Base-by-base conservation (phyloP, 441 rosid genomes). In the Adansonia rubrostipa region DNA sequence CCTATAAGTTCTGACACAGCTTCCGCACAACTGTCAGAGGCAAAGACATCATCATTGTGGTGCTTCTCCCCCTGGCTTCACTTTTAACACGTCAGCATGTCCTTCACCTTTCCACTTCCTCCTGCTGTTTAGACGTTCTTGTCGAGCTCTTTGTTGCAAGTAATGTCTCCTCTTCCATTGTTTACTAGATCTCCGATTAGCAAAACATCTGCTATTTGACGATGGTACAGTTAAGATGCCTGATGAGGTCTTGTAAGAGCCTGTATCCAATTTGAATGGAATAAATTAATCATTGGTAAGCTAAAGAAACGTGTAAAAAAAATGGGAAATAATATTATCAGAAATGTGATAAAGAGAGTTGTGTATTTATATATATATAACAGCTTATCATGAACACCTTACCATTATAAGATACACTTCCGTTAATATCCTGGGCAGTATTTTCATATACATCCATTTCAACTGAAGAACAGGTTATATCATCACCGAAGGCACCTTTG, bases 91-190 rank as follows among this genome's bases (percentile, higher is more conserved):
- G 67, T 87, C 91, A 19, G 76, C 45, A 77, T 74, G 82, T 75
- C 88, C 92, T 82, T 96, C 99, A 73, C 91, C 89, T 88, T 93
- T 96, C 97, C 99, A 89, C 83, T 96, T 94, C 86, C 95, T 88
- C 83, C 92, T 93, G 86, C 80, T 92, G 85, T 92, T 96, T 79
- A 94, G 85, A 67, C 94, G 94, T 82, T 94, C 99, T 83, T 91
- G 96, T 69, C 96, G 91, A 83, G 98, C 98, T 85, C 84, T 92
- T 75, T 88, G 97, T 74, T 96, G 98, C 82, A 87, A 87, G 86
- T 91, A 92, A 79, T 87, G 88, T 66, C 79, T 88, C 62, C 99
- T 90, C 82, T 92, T 96, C 99, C 99, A 96, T 77, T 94, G 87
- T 86, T 96, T 96, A 77, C 88, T 85, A 75, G 92, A 86, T 80